Percentiles rank a stretch among this genome's conserved stretches.
phyloP scores from a whole-genome alignment of 106 monocot species.

The Allium fistulosum region DNA sequence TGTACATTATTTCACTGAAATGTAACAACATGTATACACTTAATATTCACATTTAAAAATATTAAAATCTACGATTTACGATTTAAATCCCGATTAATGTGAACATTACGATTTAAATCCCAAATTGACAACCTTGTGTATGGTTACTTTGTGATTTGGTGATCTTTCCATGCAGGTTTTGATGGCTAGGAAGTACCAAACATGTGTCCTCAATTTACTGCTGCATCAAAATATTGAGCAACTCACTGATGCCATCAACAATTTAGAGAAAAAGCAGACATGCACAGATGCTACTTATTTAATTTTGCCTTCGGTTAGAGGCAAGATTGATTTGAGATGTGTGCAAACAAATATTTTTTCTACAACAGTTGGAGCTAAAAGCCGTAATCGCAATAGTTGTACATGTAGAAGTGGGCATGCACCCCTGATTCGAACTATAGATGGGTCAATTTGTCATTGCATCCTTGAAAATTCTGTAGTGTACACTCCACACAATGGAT shows the following conservation, averaged over 20 bases:
- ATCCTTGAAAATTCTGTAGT: constrained; percentile 51
- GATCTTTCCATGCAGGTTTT: constrained; percentile 24
- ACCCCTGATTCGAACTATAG: constrained; percentile 19
- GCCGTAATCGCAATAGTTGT: constrained; percentile 5
- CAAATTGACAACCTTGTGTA: too few relatives aligned
- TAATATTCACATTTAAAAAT: too few relatives aligned
- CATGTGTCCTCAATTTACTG: constrained; percentile 28
- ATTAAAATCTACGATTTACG: too few relatives aligned
- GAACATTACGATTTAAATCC: too few relatives aligned
- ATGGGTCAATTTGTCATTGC: constrained; percentile 29
- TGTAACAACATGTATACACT: too few relatives aligned
- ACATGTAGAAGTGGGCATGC: constrained; percentile 4
- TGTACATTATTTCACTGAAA: too few relatives aligned
- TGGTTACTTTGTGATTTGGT: background rate
- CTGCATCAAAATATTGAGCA: constrained; percentile 29
- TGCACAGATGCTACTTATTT: constrained; percentile 32
- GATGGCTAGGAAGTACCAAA: constrained; percentile 44
- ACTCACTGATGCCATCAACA: constrained; percentile 10
- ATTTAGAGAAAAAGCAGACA: constrained; percentile 5
- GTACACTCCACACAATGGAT: constrained; percentile 48
- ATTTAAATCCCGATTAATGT: too few relatives aligned
- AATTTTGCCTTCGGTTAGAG: constrained; percentile 35
- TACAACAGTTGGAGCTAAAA: background rate
- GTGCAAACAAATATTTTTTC: constrained; percentile 20
- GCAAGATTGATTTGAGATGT: constrained; percentile 45